Percentiles rank a stretch among this genome's conserved stretches.
Conservation (phyloP, 345 rosid genomes). For the Populus deltoides region DNA sequence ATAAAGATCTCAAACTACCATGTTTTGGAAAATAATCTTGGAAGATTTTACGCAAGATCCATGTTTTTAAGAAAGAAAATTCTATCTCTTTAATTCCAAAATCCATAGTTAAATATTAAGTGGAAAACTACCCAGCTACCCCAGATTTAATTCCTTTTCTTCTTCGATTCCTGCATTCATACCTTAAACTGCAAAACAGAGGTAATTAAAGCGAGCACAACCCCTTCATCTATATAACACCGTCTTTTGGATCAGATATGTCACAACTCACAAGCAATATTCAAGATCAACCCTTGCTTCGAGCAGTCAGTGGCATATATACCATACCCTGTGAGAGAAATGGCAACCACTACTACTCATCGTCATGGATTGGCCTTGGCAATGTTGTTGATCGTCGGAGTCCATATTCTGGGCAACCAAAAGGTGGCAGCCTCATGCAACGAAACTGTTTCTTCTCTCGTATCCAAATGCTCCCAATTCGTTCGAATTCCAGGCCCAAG, state of each 20-base stretch:
- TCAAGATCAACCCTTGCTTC: not conserved
- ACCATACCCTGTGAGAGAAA: not conserved
- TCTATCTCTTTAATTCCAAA: too few species aligned
- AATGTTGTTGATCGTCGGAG: not conserved
- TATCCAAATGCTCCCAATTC: constrained; percentile 17
- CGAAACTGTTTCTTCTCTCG: not conserved
- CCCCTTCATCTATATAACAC: not conserved
- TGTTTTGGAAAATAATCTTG: too few species aligned
- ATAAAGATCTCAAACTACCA: too few species aligned
- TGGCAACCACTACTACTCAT: not conserved
- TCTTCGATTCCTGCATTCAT: too few species aligned
- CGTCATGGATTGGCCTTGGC: not conserved
- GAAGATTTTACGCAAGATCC: too few species aligned
- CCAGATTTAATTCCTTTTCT: too few species aligned
- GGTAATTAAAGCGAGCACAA: too few species aligned
- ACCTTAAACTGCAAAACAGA: too few species aligned
- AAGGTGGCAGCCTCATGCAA: constrained; percentile 12
- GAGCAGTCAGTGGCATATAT: too few species aligned
- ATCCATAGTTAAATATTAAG: too few species aligned
- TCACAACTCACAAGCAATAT: not conserved
- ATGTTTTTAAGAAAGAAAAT: too few species aligned
- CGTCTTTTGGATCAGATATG: not conserved
- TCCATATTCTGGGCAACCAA: not conserved
- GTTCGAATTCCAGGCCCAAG: constrained; percentile 15
- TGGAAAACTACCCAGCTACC: too few species aligned